Conservation (phyloP, 2,329 filamentous ascomycete species). For the Epichloe sp. region DNA sequence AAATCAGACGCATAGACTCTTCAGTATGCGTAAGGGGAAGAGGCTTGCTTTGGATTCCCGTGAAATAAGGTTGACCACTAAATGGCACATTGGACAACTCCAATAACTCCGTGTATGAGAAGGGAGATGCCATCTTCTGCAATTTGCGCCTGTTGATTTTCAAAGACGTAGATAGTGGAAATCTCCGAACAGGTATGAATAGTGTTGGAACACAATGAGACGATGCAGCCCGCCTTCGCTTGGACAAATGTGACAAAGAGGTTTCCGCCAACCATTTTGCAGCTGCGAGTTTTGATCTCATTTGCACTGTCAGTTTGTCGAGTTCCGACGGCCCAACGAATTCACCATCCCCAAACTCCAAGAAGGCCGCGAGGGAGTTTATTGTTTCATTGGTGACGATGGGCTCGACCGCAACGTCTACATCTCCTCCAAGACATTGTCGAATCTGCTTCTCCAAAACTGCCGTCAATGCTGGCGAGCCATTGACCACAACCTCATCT, state of each 20-base stretch:
- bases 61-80: conserved; percentile 20
- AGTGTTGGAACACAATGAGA: conserved; percentile 31
- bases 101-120: conserved; percentile 30
- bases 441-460: conserved; percentile 35
- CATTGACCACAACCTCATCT: conserved; percentile 27
- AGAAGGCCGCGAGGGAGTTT: conserved; percentile 32
- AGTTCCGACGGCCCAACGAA: conserved; percentile 26
- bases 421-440: conserved; percentile 29
- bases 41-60: conserved; percentile 28
- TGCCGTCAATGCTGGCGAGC: conserved; percentile 26
- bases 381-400: conserved; percentile 31
- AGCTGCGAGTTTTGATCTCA: conserved; percentile 29
- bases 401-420: conserved; percentile 36
- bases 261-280: conserved; percentile 31
- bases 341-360: conserved; percentile 31
- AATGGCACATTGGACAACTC: conserved; percentile 20
- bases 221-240: conserved; percentile 15
- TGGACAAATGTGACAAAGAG: conserved; percentile 21
- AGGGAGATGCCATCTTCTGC: conserved; percentile 28
- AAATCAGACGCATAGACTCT: conserved; percentile 33
- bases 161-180: conserved; percentile 36
- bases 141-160: conserved; percentile 37
- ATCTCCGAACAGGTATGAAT: conserved; percentile 33
- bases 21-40: conserved; percentile 34
- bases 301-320: conserved; percentile 22